Conservation (phyloP, 345 rosid genomes). For the Carallia brachiata region DNA sequence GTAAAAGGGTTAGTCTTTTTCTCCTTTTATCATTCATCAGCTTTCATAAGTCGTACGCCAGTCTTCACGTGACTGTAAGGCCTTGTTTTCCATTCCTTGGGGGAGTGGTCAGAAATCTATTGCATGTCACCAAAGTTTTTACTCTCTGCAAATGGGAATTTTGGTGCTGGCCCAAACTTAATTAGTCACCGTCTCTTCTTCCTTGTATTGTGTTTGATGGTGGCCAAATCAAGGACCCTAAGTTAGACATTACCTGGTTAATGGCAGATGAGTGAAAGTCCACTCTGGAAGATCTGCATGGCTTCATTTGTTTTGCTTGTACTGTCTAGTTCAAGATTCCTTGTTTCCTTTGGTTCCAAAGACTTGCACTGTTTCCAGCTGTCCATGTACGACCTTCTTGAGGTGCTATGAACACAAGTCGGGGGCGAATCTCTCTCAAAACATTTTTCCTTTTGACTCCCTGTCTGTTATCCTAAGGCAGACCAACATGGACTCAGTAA, state of each 20-base stretch:
- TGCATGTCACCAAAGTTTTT: not conserved
- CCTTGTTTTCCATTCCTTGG: slow-evolving; percentile 18
- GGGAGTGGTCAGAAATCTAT: not conserved
- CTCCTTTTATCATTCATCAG: not conserved
- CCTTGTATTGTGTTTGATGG: not conserved
- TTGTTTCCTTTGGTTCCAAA: slow-evolving; percentile 11
- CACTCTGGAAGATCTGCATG: not conserved
- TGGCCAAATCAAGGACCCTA: not conserved
- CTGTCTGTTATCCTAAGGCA: not conserved
- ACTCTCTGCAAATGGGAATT: too few species aligned
- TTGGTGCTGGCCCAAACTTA: too few species aligned
- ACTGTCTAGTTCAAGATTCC: not conserved
- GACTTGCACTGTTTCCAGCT: too few species aligned
- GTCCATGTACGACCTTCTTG: too few species aligned
- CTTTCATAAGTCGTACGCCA: not conserved
- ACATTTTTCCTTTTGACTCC: too few species aligned
- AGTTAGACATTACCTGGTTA: not conserved
- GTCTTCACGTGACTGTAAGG: slow-evolving; percentile 24
- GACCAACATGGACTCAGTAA: not conserved
- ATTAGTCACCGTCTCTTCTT: not conserved
- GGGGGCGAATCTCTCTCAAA: too few species aligned
- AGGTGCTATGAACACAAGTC: not conserved
- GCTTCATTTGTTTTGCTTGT: slow-evolving; percentile 15
- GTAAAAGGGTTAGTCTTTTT: slow-evolving; percentile 69
- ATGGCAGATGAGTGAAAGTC: not conserved